phyloP scores from a whole-genome alignment of 257 asterid genomes.

The Handroanthus guayacan region DNA sequence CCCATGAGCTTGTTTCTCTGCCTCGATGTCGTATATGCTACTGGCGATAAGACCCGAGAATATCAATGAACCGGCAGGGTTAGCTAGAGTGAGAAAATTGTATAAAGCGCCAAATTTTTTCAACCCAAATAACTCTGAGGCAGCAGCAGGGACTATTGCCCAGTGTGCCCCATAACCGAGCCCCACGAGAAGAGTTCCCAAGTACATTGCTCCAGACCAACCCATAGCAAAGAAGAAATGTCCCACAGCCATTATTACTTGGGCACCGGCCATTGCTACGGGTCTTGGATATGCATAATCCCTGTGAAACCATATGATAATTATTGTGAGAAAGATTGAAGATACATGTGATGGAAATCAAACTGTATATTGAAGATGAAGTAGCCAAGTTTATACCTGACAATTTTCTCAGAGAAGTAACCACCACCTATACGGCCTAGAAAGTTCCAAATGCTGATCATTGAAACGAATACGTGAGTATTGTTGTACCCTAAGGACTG shows the following conservation, averaged over 20 bases:
- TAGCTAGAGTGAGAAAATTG: constrained; percentile 78
- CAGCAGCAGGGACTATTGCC: constrained; percentile 90
- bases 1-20: constrained; percentile 74
- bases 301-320: constrained; percentile 41
- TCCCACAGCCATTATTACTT: constrained; percentile 78
- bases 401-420: constrained; percentile 60
- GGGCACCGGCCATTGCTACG: constrained; percentile 79
- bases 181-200: constrained; percentile 86
- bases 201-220: constrained; percentile 83
- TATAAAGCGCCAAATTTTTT: constrained; percentile 80
- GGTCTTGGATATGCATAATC: constrained; percentile 88
- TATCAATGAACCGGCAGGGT: constrained; percentile 78
- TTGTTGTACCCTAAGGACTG: constrained; percentile 57
- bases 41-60: constrained; percentile 87
- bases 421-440: constrained; percentile 68
- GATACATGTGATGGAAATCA: not conserved
- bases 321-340: constrained; percentile 29
- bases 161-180: constrained; percentile 96
- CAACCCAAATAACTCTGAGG: constrained; percentile 82
- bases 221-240: constrained; percentile 89
- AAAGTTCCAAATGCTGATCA: constrained; percentile 71
- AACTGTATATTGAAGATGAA: not conserved
- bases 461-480: constrained; percentile 58
- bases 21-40: constrained; percentile 74
- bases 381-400: constrained; percentile 44